Percentiles rank a stretch among this genome's conserved stretches.
Conservation (phyloP, 257 asterid genomes). For the Petrea volubilis region DNA sequence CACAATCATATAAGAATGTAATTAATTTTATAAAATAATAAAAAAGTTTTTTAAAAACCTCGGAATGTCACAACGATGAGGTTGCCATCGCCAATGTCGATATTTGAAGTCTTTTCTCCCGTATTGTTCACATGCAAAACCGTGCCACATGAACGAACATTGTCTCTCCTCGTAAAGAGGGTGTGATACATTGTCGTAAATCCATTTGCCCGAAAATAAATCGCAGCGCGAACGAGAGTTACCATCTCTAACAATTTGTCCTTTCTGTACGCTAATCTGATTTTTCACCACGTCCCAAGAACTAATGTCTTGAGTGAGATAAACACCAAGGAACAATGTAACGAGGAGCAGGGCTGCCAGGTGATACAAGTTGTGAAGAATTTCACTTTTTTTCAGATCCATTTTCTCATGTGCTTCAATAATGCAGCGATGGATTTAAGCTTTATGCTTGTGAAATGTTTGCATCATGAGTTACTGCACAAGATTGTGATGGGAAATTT, state of each 20-base stretch:
- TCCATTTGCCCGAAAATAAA: constrained; percentile 61
- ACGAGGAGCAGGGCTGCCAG: constrained; percentile 16
- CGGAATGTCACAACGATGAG: constrained; percentile 65
- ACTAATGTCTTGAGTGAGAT: neutral
- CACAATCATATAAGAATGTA: too few relatives aligned
- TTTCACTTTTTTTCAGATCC: constrained; percentile 10
- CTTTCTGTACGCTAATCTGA: neutral
- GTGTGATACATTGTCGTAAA: constrained; percentile 47
- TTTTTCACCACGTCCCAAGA: neutral
- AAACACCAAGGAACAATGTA: constrained; percentile 15
- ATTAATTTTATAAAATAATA: too few relatives aligned
- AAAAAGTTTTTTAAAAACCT: constrained; percentile 36
- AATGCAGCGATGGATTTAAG: too few relatives aligned
- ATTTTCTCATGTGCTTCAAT: neutral
- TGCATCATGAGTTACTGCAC: neutral
- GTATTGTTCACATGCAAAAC: constrained; percentile 54
- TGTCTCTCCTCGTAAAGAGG: constrained; percentile 57
- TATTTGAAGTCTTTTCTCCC: constrained; percentile 63
- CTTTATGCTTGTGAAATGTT: neutral
- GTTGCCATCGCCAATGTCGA: constrained; percentile 80
- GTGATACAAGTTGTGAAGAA: constrained; percentile 10
- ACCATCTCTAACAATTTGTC: neutral
- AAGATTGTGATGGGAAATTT: neutral
- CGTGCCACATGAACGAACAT: constrained; percentile 53
- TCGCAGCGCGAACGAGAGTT: constrained; percentile 13